Evolutionary conservation across 306 rosid species (phyloP).

Genomic region (Quercus robur): DNA sequence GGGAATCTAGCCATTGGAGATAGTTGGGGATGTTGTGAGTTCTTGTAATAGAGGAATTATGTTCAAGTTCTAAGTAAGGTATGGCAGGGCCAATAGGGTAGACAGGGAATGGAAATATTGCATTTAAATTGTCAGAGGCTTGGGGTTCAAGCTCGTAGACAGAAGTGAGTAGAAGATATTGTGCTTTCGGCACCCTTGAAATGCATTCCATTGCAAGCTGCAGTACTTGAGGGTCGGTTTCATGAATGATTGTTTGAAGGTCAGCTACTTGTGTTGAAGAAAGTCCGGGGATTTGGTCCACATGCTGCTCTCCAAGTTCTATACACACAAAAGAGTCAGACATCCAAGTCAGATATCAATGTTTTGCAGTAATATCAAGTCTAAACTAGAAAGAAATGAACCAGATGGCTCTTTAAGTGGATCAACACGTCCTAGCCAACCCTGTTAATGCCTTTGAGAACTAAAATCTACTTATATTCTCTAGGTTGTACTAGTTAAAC

Average conservation of each 20-base stretch:
- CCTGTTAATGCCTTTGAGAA: too few species aligned
- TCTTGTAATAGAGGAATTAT: not conserved
- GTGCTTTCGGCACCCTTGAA: slow-evolving; percentile 22
- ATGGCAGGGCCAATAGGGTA: slow-evolving; percentile 42
- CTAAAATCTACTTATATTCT: too few species aligned
- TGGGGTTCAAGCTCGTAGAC: slow-evolving; percentile 39
- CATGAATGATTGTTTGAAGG: slow-evolving; percentile 20
- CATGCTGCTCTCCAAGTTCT: slow-evolving; percentile 30
- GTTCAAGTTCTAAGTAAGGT: not conserved
- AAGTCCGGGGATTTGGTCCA: slow-evolving; percentile 47
- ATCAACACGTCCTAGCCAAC: too few species aligned
- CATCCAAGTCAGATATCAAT: not conserved
- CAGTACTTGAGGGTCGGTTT: not conserved
- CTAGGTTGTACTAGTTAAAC: too few species aligned
- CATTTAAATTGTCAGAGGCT: slow-evolving; percentile 25
- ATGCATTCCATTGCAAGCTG: slow-evolving; percentile 4
- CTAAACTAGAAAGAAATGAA: too few species aligned
- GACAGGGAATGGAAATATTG: slow-evolving; percentile 15
- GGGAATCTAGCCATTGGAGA: slow-evolving; percentile 12
- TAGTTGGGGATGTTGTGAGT: not conserved
- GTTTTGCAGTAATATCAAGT: not conserved
- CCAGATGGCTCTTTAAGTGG: too few species aligned
- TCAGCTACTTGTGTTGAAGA: slow-evolving; percentile 32
- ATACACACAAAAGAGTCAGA: not conserved
- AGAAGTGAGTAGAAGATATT: slow-evolving; percentile 32